A percentile compares a stretch with the other conserved stretches of the same genome.
Evolutionary conservation across 306 rosid species (phyloP).

Genomic region (Vicia villosa): DNA sequence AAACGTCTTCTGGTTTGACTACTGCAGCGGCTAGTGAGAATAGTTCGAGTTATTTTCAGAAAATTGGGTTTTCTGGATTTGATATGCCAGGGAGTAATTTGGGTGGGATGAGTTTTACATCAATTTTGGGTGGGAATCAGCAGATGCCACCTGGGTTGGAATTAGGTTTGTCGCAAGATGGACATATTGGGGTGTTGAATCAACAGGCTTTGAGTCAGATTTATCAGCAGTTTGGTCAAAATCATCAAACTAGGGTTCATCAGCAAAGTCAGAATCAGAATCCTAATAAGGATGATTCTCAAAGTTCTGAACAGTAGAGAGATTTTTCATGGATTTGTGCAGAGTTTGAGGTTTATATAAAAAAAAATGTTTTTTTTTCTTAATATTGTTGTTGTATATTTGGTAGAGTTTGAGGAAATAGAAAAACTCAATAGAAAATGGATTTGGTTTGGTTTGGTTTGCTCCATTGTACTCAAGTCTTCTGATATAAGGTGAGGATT

Average conservation of each 20-base stretch:
- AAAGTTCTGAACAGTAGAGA: slow-evolving; percentile 74
- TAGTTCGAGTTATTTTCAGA: slow-evolving; percentile 73
- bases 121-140: slow-evolving; percentile 75
- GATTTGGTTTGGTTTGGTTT: slow-evolving; percentile 64
- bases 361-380: slow-evolving; percentile 45
- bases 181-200: slow-evolving; percentile 84
- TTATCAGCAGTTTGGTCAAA: slow-evolving; percentile 95
- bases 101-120: slow-evolving; percentile 90
- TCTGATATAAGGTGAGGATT: slow-evolving; percentile 60
- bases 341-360: slow-evolving; percentile 52
- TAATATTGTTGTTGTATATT: slow-evolving; percentile 52
- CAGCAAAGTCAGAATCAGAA: slow-evolving; percentile 48
- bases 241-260: slow-evolving; percentile 69
- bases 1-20: slow-evolving; percentile 54
- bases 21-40: slow-evolving; percentile 40
- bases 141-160: slow-evolving; percentile 83
- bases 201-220: slow-evolving; percentile 83
- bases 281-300: slow-evolving; percentile 89
- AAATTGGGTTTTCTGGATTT: slow-evolving; percentile 79
- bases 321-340: slow-evolving; percentile 37
- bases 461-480: slow-evolving; percentile 58
- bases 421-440: slow-evolving; percentile 60
- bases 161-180: slow-evolving; percentile 90
- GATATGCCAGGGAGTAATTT: slow-evolving; percentile 70
- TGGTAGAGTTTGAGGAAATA: slow-evolving; percentile 50